phyloP scores from a whole-genome alignment of 768 basidiomycete species.

The Agaricus subrufescens region DNA sequence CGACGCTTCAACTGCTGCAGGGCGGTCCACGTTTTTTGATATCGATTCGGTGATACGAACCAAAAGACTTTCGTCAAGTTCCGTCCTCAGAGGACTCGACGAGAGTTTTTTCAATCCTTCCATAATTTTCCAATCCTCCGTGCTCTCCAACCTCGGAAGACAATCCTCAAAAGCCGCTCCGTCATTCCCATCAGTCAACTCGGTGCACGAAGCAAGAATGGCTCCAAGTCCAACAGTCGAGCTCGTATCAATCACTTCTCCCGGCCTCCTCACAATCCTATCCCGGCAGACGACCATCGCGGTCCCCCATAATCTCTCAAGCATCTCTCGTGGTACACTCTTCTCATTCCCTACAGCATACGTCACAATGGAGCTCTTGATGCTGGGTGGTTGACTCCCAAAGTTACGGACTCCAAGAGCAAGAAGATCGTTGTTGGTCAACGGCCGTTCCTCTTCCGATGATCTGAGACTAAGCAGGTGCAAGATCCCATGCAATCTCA shows the following conservation, averaged over 20 bases:
- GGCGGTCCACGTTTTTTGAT: not conserved
- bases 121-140: not conserved
- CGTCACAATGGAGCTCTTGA: not conserved
- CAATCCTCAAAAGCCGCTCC: not conserved
- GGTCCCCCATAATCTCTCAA: constrained; percentile 2
- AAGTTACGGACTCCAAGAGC: not conserved
- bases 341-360: not conserved
- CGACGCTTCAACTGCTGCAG: not conserved
- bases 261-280: not conserved
- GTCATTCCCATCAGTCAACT: not conserved
- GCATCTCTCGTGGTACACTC: not conserved
- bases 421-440: not conserved
- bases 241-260: not conserved
- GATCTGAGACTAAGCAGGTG: not conserved
- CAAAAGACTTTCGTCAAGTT: not conserved
- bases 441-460: not conserved
- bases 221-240: not conserved
- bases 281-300: not conserved
- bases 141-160: not conserved
- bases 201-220: not conserved
- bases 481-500: not conserved
- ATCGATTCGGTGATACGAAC: not conserved
- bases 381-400: constrained; percentile 1
- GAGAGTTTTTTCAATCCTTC: not conserved
- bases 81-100: not conserved